phyloP scores from a whole-genome alignment of 2,329 filamentous ascomycete species.

The Chlorencoelia australis region DNA sequence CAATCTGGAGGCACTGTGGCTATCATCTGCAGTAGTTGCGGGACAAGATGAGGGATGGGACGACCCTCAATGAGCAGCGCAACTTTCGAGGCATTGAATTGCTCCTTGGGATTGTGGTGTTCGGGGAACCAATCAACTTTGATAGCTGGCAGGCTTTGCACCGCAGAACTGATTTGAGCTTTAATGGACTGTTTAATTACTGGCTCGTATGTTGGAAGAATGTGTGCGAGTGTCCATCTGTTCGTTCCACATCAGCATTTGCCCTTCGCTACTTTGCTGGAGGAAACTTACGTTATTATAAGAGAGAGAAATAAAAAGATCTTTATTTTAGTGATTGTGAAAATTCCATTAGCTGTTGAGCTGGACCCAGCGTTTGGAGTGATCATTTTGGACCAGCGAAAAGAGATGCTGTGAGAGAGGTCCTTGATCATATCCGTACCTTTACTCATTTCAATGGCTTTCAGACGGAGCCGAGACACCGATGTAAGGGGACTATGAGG shows the following conservation, averaged over 20 bases:
- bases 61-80: conserved; percentile 47
- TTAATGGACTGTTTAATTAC: conserved; percentile 30
- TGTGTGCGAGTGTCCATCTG: conserved; percentile 39
- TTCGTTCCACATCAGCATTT: background rate
- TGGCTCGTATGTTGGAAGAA: conserved; percentile 35
- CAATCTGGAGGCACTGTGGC: conserved; percentile 46
- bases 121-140: conserved; percentile 26
- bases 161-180: conserved; percentile 17
- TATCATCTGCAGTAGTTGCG: conserved; percentile 46
- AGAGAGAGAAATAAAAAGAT: conserved; percentile 19
- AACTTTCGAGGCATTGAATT: conserved; percentile 35
- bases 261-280: background rate
- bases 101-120: conserved; percentile 15
- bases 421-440: too few relatives aligned
- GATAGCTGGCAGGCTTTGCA: conserved; percentile 22
- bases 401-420: too few relatives aligned
- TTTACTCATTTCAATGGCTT: too few relatives aligned
- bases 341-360: conserved; percentile 13
- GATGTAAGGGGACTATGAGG: too few relatives aligned
- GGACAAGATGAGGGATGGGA: conserved; percentile 38
- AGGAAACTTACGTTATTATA: conserved; percentile 20
- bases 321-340: conserved; percentile 19
- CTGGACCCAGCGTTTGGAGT: conserved; percentile 2
- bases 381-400: too few relatives aligned
- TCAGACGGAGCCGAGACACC: too few relatives aligned